Conservation (phyloP, 441 rosid species). For the Jatropha podagrica region DNA sequence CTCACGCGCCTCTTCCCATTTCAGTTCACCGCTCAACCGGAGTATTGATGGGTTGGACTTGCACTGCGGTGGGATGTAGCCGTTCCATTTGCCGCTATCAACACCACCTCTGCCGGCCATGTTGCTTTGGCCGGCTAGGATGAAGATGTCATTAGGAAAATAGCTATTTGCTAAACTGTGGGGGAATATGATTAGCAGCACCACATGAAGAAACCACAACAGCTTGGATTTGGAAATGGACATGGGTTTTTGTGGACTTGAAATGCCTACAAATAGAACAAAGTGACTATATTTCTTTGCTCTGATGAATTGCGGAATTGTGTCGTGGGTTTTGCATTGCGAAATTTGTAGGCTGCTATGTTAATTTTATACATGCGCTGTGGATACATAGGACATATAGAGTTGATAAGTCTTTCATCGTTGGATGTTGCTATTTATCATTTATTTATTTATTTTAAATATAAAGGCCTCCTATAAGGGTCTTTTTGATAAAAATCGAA, state of each 20-base stretch:
- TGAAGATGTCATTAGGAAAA: slow-evolving; percentile 45
- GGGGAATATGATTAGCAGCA: slow-evolving; percentile 8
- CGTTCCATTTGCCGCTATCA: slow-evolving; percentile 46
- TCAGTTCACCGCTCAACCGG: slow-evolving; percentile 48
- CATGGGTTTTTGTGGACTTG: not conserved
- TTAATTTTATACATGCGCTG: too few relatives aligned
- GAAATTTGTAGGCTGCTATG: too few relatives aligned
- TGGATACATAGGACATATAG: too few relatives aligned
- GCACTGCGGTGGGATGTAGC: slow-evolving; percentile 54
- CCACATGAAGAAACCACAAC: not conserved
- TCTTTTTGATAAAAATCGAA: too few relatives aligned
- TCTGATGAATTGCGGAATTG: too few relatives aligned
- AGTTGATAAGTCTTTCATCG: too few relatives aligned
- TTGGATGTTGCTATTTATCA: too few relatives aligned
- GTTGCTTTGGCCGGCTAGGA: slow-evolving; percentile 93
- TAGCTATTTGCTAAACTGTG: not conserved
- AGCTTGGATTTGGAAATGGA: not conserved
- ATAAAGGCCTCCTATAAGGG: too few relatives aligned
- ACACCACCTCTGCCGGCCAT: slow-evolving; percentile 94
- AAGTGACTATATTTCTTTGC: too few relatives aligned
- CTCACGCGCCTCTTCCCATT: slow-evolving; percentile 66
- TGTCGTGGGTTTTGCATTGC: too few relatives aligned
- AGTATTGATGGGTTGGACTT: slow-evolving; percentile 46
- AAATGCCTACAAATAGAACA: too few relatives aligned
- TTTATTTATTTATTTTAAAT: too few relatives aligned